Conservation (phyloP, 192 early-diverging fungal genomes). For the Coemansia sp. region DNA sequence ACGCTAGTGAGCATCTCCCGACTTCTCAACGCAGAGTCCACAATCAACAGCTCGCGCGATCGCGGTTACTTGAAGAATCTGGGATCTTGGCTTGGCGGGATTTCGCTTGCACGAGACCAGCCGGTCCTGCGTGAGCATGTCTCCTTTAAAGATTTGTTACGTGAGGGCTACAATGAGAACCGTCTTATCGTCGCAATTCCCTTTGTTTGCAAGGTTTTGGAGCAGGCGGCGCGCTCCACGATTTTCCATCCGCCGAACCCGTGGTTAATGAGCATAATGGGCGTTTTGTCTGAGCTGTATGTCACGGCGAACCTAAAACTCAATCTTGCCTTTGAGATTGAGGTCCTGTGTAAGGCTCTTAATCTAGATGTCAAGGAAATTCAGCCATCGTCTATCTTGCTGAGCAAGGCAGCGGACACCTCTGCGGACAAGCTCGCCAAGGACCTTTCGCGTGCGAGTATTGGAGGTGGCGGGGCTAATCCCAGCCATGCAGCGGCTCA, state of each 20-base stretch:
- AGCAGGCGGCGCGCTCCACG: constrained; percentile 78
- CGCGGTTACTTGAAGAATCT: constrained; percentile 91
- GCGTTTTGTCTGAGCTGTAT: constrained; percentile 89
- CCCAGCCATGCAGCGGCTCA: not conserved
- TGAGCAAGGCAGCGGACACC: constrained; percentile 10
- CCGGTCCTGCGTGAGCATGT: constrained; percentile 96
- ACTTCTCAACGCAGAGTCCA: constrained; percentile 91
- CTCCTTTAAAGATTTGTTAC: constrained; percentile 89
- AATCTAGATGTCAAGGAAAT: constrained; percentile 78
- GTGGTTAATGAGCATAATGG: constrained; percentile 96
- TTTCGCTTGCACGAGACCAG: constrained; percentile 92
- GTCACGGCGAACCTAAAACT: constrained; percentile 90
- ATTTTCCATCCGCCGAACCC: constrained; percentile 96
- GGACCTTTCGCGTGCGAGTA: constrained; percentile 29
- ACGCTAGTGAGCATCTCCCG: constrained; percentile 85
- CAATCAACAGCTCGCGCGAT: constrained; percentile 85
- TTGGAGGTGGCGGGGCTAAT: constrained; percentile 7
- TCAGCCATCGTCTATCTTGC: constrained; percentile 39
- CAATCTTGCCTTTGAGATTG: constrained; percentile 97
- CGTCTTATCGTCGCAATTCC: constrained; percentile 95
- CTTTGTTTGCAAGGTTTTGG: constrained; percentile 97
- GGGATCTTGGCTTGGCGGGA: constrained; percentile 95
- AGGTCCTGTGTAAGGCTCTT: constrained; percentile 93
- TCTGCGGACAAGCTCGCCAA: constrained; percentile 21
- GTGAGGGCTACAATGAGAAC: constrained; percentile 87